Percentiles rank a stretch among this genome's conserved stretches.
Conservation (phyloP, 2,329 filamentous ascomycete species). For the Leptoxyphium fumago region DNA sequence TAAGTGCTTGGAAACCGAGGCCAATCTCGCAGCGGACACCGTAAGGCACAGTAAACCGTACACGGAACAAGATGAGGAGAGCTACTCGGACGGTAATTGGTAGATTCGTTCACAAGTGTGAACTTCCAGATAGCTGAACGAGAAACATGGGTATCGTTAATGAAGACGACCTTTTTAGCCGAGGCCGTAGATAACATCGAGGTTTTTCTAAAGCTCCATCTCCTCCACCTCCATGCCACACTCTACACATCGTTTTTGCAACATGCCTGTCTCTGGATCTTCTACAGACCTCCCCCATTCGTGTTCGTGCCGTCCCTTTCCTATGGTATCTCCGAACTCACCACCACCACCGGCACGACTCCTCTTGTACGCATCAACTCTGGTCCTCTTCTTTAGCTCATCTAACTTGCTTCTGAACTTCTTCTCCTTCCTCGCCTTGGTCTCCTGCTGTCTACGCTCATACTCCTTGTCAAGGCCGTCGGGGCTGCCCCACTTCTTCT, state of each 20-base stretch:
- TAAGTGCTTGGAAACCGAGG: too few relatives aligned
- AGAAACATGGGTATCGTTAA: too few relatives aligned
- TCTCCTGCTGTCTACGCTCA: slow-evolving; percentile 59
- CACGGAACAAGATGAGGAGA: too few relatives aligned
- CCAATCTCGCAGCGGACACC: too few relatives aligned
- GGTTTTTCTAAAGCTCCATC: slow-evolving; percentile 37
- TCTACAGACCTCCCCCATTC: slow-evolving; percentile 56
- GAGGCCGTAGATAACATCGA: too few relatives aligned
- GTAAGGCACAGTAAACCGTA: too few relatives aligned
- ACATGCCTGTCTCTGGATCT: slow-evolving; percentile 53
- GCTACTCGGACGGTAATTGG: too few relatives aligned
- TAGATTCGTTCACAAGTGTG: too few relatives aligned
- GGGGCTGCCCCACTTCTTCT: slow-evolving; percentile 76
- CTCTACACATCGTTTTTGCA: slow-evolving; percentile 57
- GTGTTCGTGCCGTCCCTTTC: slow-evolving; percentile 64
- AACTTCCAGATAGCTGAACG: too few relatives aligned
- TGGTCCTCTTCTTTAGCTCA: slow-evolving; percentile 83
- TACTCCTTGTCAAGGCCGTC: slow-evolving; percentile 84
- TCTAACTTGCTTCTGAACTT: slow-evolving; percentile 83
- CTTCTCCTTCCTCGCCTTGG: slow-evolving; percentile 73
- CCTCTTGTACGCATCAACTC: slow-evolving; percentile 76
- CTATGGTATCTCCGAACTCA: slow-evolving; percentile 62
- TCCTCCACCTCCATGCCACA: slow-evolving; percentile 57
- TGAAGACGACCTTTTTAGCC: too few relatives aligned
- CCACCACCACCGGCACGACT: slow-evolving; percentile 41